A percentile compares a stretch with the other conserved stretches of the same genome.
phyloP scores from a whole-genome alignment of 768 basidiomycete species.

The Favolaschia claudopus region DNA sequence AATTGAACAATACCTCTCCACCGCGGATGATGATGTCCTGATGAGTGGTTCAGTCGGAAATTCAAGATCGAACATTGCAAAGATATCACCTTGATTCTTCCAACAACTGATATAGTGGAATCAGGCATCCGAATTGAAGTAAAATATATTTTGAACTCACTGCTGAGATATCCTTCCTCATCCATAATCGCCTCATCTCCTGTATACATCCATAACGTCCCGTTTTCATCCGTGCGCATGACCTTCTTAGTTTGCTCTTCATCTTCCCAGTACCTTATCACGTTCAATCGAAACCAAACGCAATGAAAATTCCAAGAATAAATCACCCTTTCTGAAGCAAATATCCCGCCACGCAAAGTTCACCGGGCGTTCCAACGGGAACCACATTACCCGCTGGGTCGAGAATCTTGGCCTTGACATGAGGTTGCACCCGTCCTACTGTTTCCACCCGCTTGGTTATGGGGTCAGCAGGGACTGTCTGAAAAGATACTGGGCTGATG shows the following conservation, averaged over 20 bases:
- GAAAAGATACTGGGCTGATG: constrained; percentile 81
- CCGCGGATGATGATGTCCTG: constrained; percentile 88
- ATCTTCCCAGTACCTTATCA: constrained; percentile 76
- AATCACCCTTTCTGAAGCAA: constrained; percentile 79
- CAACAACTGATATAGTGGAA: constrained; percentile 61
- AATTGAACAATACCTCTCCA: constrained; percentile 85
- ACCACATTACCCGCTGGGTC: constrained; percentile 65
- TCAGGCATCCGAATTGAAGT: background rate
- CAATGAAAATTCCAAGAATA: background rate
- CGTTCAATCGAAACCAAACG: background rate
- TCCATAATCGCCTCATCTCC: constrained; percentile 87
- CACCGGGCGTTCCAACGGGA: constrained; percentile 78
- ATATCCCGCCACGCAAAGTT: constrained; percentile 79
- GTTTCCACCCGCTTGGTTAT: constrained; percentile 82
- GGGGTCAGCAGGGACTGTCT: constrained; percentile 74
- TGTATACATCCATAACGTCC: constrained; percentile 81
- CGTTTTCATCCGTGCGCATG: constrained; percentile 62
- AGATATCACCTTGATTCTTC: constrained; percentile 72
- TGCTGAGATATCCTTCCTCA: constrained; percentile 77
- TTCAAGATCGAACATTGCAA: background rate
- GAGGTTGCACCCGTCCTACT: constrained; percentile 78
- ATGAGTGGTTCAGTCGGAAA: background rate
- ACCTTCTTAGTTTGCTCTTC: constrained; percentile 68
- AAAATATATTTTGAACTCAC: constrained; percentile 54
- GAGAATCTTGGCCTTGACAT: constrained; percentile 79